A percentile compares a stretch with the other conserved stretches of the same genome.
phyloP scores from a whole-genome alignment of 257 asterid genomes.

The Craterostigma plantagineum region DNA sequence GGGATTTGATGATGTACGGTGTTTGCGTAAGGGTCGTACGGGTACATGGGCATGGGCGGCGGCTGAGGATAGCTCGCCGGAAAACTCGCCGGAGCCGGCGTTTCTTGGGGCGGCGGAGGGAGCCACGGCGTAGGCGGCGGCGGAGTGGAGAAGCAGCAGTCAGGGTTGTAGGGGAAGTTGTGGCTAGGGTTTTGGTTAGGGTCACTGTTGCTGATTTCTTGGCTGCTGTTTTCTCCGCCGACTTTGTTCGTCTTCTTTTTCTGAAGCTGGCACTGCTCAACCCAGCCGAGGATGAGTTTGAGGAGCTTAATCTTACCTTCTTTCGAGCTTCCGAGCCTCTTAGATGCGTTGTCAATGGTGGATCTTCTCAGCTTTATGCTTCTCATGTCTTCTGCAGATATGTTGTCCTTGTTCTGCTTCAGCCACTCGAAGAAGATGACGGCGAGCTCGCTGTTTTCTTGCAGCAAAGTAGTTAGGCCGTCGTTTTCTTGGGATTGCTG shows the following conservation, averaged over 20 bases:
- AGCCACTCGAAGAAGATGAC: constrained; percentile 68
- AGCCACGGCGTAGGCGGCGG: neutral
- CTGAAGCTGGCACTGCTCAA: constrained; percentile 52
- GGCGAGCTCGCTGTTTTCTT: constrained; percentile 48
- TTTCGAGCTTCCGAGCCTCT: constrained; percentile 38
- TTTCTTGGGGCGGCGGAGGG: constrained; percentile 1
- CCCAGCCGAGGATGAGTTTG: constrained; percentile 76
- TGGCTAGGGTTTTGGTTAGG: constrained; percentile 3
- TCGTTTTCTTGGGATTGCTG: neutral
- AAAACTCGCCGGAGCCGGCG: too few species aligned
- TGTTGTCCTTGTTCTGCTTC: constrained; percentile 55
- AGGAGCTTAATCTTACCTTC: constrained; percentile 71
- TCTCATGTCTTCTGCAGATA: constrained; percentile 76
- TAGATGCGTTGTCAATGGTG: constrained; percentile 62
- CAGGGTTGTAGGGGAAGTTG: neutral
- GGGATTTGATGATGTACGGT: constrained; percentile 11
- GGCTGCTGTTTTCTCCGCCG: too few species aligned
- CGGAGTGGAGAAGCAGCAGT: neutral
- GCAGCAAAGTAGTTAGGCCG: constrained; percentile 13
- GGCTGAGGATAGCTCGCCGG: neutral
- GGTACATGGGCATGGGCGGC: neutral
- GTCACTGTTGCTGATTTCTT: too few species aligned
- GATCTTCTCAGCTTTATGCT: constrained; percentile 63
- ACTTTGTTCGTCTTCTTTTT: constrained; percentile 23
- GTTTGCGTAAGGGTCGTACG: constrained; percentile 1